A percentile compares a stretch with the other conserved stretches of the same genome.
These are phyloP conservation scores for Silene coronaria DNA, from an alignment of 179 eudicot genomes.

Conservation along the genomic window DNA sequence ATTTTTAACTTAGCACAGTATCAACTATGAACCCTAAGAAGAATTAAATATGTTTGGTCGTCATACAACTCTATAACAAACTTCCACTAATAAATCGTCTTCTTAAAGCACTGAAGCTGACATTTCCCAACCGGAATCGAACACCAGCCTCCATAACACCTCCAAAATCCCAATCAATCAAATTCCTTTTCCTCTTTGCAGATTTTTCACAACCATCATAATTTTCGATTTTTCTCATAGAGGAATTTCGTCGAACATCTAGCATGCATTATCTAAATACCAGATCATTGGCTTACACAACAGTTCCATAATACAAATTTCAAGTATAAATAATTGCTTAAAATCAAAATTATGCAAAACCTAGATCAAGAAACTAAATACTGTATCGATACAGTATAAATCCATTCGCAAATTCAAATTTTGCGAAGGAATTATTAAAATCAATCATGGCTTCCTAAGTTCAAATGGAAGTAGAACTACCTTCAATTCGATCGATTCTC, in stretches of 20 bases:
- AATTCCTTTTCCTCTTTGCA: neutral
- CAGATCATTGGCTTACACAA: neutral
- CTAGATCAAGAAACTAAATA: neutral
- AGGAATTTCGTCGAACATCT: constrained; percentile 8
- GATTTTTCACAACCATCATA: neutral
- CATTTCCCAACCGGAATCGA: too few species aligned
- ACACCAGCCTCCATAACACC: too few species aligned
- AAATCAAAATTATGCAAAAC: neutral
- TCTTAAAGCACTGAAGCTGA: too few species aligned
- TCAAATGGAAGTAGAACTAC: neutral
- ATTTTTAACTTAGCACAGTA: too few species aligned
- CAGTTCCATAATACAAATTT: neutral
- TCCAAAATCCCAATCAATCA: too few species aligned
- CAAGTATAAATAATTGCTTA: neutral
- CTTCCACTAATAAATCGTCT: too few species aligned
- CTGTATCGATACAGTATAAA: neutral
- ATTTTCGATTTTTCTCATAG: neutral
- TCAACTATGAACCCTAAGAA: too few species aligned
- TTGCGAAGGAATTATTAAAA: neutral
- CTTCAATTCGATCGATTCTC: neutral
- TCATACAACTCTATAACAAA: too few species aligned
- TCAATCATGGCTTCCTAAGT: neutral
- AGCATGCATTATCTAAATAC: neutral
- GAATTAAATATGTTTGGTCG: too few species aligned
- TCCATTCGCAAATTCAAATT: neutral